Base-by-base conservation (phyloP, 345 rosid genomes). In the Cardamine chenopodiifolia region DNA sequence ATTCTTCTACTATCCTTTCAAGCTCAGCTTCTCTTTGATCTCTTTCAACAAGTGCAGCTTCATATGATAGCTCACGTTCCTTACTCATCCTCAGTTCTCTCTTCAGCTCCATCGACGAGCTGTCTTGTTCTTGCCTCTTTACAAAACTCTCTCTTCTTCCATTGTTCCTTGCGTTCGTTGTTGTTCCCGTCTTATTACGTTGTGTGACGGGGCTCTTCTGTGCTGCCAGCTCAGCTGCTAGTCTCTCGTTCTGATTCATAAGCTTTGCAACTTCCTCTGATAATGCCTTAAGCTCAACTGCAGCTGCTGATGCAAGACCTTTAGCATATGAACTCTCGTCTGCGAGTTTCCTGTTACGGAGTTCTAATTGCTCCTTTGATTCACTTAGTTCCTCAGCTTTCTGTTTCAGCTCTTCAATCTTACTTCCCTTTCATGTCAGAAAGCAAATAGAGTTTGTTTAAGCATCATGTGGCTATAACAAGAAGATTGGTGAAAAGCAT, bases 281-380 rank as follows among this genome's bases (percentile, higher is more conserved):
- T 62, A 95, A 81, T 73, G 97, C 99, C 83, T 95, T 95, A 59
- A 95, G 99, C 84, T 95, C 99, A 15, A 96, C 99, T n/a, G 99
- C 99, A 68, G 99, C 99, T 64, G 99, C 99, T 60, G 99, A 96
- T 75, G 98, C 99, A 74, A 96, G 89, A 57, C 96, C 99, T 84
- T 96, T 96, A 2, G 99, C 99, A 11, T 96, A 96, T 13, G 94
- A 86, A 79, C 99, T 89, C 77, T 96, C 99, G 32, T 96, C 99
- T 0, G 92, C 92, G 28, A 92, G 86, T 78, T 90, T 92, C 78
- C 81, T 88, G 82, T 96, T 92, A 67, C 82, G 81, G n/a, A 72
- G 77, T 80, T 89, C 96, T 56, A 96, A 76, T 62, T 84, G 96
- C 17, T 86, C 88, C 83, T 90, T 90, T 17, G 86, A 80, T 55